Evolutionary conservation across 2,329 filamentous ascomycete species (phyloP).

Genomic region (Didymella sp.): DNA sequence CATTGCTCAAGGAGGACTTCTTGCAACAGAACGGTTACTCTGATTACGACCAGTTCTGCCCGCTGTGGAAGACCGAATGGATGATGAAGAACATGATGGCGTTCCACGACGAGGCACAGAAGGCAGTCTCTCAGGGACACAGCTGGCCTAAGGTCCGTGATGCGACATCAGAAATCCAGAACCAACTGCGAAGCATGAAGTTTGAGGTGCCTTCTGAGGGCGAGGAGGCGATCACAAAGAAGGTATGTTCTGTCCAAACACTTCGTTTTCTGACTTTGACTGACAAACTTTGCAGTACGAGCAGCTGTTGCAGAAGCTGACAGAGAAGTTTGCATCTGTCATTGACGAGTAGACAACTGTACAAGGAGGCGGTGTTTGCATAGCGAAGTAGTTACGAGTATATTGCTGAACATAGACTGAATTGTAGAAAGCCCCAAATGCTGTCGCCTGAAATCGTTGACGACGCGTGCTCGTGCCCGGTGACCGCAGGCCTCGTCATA

Average conservation of each 20-base stretch:
- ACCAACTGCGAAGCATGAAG: conserved; percentile 87
- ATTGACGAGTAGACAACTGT: conserved; percentile 77
- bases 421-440: conserved; percentile 36
- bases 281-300: conserved; percentile 74
- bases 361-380: conserved; percentile 28
- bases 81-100: conserved; percentile 99
- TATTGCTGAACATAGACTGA: conserved; percentile 36
- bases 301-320: conserved; percentile 86
- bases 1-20: conserved; percentile 96
- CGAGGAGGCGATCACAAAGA: conserved; percentile 80
- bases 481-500: conserved; percentile 35
- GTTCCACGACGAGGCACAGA: conserved; percentile 97
- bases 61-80: conserved; percentile 99
- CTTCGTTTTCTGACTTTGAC: conserved; percentile 16
- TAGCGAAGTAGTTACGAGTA: conserved; percentile 38
- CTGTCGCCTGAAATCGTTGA: conserved; percentile 46
- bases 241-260: conserved; percentile 62
- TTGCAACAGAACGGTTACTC: conserved; percentile 99
- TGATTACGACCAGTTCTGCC: conserved; percentile 99
- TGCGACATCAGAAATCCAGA: conserved; percentile 85
- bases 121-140: conserved; percentile 89
- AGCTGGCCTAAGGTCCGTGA: conserved; percentile 94
- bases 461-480: conserved; percentile 42
- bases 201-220: conserved; percentile 92
- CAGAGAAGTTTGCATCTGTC: conserved; percentile 96